phyloP scores from a whole-genome alignment of 495 filamentous ascomycete species.

The Tuber magnatum region DNA sequence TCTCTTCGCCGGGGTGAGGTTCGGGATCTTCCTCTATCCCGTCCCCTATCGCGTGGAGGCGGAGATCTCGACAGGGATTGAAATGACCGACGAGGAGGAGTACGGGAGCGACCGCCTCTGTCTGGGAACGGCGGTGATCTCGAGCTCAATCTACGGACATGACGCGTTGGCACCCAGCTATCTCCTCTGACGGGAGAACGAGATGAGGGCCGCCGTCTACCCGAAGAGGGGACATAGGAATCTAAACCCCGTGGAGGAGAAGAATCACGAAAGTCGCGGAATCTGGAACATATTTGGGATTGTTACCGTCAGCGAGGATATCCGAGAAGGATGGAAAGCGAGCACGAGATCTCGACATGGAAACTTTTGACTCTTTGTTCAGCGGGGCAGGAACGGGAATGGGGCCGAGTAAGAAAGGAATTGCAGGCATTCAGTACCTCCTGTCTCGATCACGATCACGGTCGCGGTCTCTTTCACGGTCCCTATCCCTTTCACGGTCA shows the following conservation, averaged over 20 bases:
- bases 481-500: slow-evolving; percentile 36
- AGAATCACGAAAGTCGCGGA: slow-evolving; percentile 34
- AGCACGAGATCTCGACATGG: slow-evolving; percentile 13
- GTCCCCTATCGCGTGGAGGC: slow-evolving; percentile 17
- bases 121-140: slow-evolving; percentile 35
- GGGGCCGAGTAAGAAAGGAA: slow-evolving; percentile 9
- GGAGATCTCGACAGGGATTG: slow-evolving; percentile 32
- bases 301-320: slow-evolving; percentile 12
- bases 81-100: slow-evolving; percentile 29
- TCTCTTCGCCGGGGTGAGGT: slow-evolving; percentile 28
- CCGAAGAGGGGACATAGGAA: slow-evolving; percentile 36
- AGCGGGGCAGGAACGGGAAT: slow-evolving; percentile 14
- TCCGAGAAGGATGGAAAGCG: slow-evolving; percentile 1
- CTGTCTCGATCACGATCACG: slow-evolving; percentile 28
- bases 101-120: slow-evolving; percentile 24
- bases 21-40: slow-evolving; percentile 34
- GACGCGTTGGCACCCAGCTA: slow-evolving; percentile 39
- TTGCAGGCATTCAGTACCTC: slow-evolving; percentile 28
- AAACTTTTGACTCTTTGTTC: slow-evolving; percentile 11
- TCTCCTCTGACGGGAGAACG: slow-evolving; percentile 35
- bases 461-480: slow-evolving; percentile 38
- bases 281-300: slow-evolving; percentile 14
- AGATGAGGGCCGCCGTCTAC: slow-evolving; percentile 29
- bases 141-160: slow-evolving; percentile 24
- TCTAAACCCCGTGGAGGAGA: slow-evolving; percentile 38